phyloP scores from a whole-genome alignment of 2,329 filamentous ascomycete genomes.

The Trichoderma breve region DNA sequence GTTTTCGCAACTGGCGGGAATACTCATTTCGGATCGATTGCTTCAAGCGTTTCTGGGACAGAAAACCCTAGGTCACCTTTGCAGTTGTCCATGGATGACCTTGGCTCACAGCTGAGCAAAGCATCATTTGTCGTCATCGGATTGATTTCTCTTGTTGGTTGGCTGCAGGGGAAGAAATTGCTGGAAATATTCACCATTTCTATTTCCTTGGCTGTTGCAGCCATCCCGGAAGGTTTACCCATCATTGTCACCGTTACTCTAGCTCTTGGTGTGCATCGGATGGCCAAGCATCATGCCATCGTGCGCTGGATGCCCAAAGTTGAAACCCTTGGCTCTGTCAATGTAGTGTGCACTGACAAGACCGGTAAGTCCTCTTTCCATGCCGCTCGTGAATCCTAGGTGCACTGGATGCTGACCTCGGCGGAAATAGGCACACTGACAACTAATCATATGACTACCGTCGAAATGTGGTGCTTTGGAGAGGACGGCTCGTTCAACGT shows the following conservation, averaged over 20 bases:
- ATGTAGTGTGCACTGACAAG: conserved; percentile 99
- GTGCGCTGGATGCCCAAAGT: conserved; percentile 95
- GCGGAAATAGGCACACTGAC: conserved; percentile 71
- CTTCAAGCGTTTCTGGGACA: conserved; percentile 88
- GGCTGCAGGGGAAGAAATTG: conserved; percentile 83
- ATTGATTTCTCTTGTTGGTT: conserved; percentile 86
- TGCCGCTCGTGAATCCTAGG: background rate
- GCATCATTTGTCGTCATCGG: conserved; percentile 94
- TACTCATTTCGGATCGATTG: conserved; percentile 96
- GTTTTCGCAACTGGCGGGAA: conserved; percentile 94
- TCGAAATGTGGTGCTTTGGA: conserved; percentile 94
- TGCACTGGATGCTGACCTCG: background rate
- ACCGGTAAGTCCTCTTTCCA: conserved; percentile 56
- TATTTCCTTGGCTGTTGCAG: conserved; percentile 92
- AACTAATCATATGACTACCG: conserved; percentile 97
- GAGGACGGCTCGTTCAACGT: conserved; percentile 52
- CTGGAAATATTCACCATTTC: conserved; percentile 97
- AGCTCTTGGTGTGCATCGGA: conserved; percentile 89
- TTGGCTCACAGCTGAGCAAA: conserved; percentile 94
- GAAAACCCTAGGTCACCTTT: conserved; percentile 92
- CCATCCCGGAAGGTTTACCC: conserved; percentile 91
- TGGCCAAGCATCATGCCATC: conserved; percentile 94
- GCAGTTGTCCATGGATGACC: conserved; percentile 94
- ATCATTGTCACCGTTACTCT: conserved; percentile 98
- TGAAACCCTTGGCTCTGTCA: conserved; percentile 96